A percentile compares a stretch with the other conserved stretches of the same genome.
phyloP scores from a whole-genome alignment of 495 filamentous ascomycete genomes.

The Cairneyella variabilis region DNA sequence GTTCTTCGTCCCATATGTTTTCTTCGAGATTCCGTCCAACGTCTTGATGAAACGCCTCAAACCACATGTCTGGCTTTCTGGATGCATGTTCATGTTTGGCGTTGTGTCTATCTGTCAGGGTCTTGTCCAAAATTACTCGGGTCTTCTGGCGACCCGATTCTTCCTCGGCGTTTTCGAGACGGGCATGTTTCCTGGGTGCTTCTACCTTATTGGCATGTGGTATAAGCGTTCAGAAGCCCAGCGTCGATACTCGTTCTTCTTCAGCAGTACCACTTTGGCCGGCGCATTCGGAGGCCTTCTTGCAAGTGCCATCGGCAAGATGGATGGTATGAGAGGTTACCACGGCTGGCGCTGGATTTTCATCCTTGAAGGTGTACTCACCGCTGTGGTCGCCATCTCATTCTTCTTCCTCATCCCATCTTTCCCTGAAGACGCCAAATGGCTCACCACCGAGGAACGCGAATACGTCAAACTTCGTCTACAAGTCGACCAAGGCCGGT shows the following conservation, averaged over 20 bases:
- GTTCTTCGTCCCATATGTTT: slow-evolving; percentile 90
- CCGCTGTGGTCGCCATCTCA: slow-evolving; percentile 62
- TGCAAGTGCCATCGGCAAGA: slow-evolving; percentile 80
- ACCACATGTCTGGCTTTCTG: slow-evolving; percentile 76
- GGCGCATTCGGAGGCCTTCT: slow-evolving; percentile 85
- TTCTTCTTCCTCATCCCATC: slow-evolving; percentile 80
- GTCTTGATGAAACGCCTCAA: slow-evolving; percentile 76
- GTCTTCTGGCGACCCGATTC: slow-evolving; percentile 78
- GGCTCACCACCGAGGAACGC: slow-evolving; percentile 73
- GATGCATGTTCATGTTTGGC: slow-evolving; percentile 83
- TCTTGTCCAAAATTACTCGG: slow-evolving; percentile 70
- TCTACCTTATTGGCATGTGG: slow-evolving; percentile 60
- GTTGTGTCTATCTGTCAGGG: slow-evolving; percentile 75
- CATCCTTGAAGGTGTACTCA: slow-evolving; percentile 70
- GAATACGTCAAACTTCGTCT: slow-evolving; percentile 70
- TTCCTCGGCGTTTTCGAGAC: slow-evolving; percentile 85
- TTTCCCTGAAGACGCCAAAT: slow-evolving; percentile 65
- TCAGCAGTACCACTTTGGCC: slow-evolving; percentile 74
- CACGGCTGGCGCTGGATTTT: slow-evolving; percentile 86
- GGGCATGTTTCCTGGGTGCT: slow-evolving; percentile 86
- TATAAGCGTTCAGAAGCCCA: slow-evolving; percentile 85
- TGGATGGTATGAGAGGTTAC: slow-evolving; percentile 65
- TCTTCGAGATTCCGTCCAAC: slow-evolving; percentile 88
- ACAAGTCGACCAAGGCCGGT: slow-evolving; percentile 70
- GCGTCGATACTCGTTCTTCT: slow-evolving; percentile 88